A percentile compares a stretch with the other conserved stretches of the same genome.
phyloP scores from a whole-genome alignment of 192 early-diverging fungal species.

The Backusella luteola region DNA sequence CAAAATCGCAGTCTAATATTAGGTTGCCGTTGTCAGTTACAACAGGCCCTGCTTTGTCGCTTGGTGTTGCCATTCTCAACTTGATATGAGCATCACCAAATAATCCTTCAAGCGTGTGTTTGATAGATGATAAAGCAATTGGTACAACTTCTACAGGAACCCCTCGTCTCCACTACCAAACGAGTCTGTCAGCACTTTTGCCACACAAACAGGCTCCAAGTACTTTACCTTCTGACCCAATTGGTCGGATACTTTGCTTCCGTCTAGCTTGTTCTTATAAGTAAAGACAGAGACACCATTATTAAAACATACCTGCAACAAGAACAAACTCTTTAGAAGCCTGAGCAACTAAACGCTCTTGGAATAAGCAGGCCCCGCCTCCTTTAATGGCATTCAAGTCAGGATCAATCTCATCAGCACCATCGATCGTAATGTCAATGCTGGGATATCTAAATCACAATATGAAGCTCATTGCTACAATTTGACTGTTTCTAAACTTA shows the following conservation, averaged over 20 bases:
- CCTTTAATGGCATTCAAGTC: constrained; percentile 87
- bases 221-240: constrained; percentile 27
- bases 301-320: constrained; percentile 57
- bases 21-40: constrained; percentile 95
- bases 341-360: constrained; percentile 88
- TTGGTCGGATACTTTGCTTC: constrained; percentile 71
- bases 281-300: not conserved
- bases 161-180: constrained; percentile 67
- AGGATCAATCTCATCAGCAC: constrained; percentile 86
- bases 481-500: constrained; percentile 23
- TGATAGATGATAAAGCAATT: constrained; percentile 70
- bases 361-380: constrained; percentile 89
- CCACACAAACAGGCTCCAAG: not conserved
- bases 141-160: constrained; percentile 91
- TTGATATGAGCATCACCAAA: constrained; percentile 46
- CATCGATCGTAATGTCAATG: constrained; percentile 91
- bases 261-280: constrained; percentile 47
- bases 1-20: constrained; percentile 83
- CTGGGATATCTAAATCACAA: constrained; percentile 48
- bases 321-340: constrained; percentile 82
- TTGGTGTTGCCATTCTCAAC: constrained; percentile 69
- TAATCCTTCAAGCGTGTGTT: constrained; percentile 36
- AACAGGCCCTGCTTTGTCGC: constrained; percentile 88
- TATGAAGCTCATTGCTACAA: too few relatives aligned
- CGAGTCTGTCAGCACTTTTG: not conserved